A percentile compares a stretch with the other conserved stretches of the same genome.
phyloP scores from a whole-genome alignment of 345 rosid genomes.

The Eucalyptus polybractea region DNA sequence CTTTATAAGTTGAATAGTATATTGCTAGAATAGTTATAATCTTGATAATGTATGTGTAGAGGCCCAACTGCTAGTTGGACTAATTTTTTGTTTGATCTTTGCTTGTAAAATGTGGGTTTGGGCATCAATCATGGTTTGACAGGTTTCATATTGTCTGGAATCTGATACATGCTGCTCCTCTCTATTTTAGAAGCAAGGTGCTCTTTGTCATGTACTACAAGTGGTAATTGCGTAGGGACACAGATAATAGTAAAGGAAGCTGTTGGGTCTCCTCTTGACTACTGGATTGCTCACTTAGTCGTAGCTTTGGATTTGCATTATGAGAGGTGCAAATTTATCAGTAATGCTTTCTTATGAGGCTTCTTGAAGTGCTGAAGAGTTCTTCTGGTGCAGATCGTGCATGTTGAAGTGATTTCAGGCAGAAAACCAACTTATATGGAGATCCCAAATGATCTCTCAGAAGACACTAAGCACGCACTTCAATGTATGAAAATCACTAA shows the following conservation, averaged over 20 bases:
- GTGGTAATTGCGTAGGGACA: neutral
- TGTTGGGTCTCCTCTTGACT: neutral
- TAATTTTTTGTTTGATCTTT: neutral
- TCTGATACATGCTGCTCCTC: neutral
- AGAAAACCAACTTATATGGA: slow-evolving; percentile 43
- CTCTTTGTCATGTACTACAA: neutral
- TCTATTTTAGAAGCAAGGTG: neutral
- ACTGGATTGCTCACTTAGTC: neutral
- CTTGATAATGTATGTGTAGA: neutral
- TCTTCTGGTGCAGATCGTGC: slow-evolving; percentile 56
- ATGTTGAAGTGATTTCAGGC: slow-evolving; percentile 51
- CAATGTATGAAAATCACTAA: slow-evolving; percentile 50
- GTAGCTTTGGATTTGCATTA: neutral
- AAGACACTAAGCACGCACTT: slow-evolving; percentile 47
- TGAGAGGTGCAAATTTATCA: neutral
- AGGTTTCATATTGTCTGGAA: neutral
- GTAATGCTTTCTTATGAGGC: neutral
- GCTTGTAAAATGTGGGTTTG: neutral
- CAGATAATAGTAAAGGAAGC: neutral
- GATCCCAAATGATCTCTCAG: slow-evolving; percentile 52
- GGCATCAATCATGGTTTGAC: neutral
- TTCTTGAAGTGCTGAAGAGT: neutral
- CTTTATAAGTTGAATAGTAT: neutral
- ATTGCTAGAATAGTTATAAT: neutral
- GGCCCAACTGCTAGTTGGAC: neutral